Percentiles rank a stretch among this genome's conserved stretches.
phyloP scores from a whole-genome alignment of 768 basidiomycete genomes.

The Pulveroboletus ravenelii region DNA sequence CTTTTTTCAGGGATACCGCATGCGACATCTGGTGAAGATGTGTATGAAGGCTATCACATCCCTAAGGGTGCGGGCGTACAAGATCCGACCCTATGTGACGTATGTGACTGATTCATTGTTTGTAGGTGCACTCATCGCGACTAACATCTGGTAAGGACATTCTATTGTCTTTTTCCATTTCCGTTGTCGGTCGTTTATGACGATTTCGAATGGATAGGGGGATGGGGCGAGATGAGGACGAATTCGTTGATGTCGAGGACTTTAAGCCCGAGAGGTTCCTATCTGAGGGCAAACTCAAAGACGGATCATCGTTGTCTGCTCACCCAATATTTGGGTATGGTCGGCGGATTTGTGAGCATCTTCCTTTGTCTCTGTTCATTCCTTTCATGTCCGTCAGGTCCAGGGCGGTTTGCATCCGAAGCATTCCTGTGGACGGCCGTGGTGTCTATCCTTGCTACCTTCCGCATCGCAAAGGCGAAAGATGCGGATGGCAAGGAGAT shows the following conservation, averaged over 20 bases:
- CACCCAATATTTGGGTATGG: constrained; percentile 26
- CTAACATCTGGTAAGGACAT: constrained; percentile 32
- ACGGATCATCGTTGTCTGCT: constrained; percentile 4
- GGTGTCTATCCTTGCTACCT: constrained; percentile 21
- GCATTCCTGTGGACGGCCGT: constrained; percentile 19
- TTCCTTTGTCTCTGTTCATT: neutral
- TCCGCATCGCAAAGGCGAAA: constrained; percentile 20
- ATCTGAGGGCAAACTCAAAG: constrained; percentile 11
- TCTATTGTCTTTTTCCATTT: too few species aligned
- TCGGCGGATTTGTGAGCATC: constrained; percentile 19
- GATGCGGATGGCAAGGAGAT: constrained; percentile 21
- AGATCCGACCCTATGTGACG: neutral
- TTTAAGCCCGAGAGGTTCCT: constrained; percentile 28
- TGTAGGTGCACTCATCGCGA: constrained; percentile 27
- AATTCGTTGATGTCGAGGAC: constrained; percentile 15
- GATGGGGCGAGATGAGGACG: constrained; percentile 19
- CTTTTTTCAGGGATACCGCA: constrained; percentile 21
- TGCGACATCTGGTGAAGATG: constrained; percentile 20
- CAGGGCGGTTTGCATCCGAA: constrained; percentile 23
- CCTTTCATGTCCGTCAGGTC: constrained; percentile 1
- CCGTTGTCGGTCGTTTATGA: neutral
- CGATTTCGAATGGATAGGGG: constrained; percentile 11
- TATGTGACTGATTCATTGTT: constrained; percentile 1
- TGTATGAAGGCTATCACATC: constrained; percentile 35
- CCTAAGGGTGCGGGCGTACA: constrained; percentile 32